phyloP scores from a whole-genome alignment of 345 rosid genomes.

The Gossypium rotundifolium region DNA sequence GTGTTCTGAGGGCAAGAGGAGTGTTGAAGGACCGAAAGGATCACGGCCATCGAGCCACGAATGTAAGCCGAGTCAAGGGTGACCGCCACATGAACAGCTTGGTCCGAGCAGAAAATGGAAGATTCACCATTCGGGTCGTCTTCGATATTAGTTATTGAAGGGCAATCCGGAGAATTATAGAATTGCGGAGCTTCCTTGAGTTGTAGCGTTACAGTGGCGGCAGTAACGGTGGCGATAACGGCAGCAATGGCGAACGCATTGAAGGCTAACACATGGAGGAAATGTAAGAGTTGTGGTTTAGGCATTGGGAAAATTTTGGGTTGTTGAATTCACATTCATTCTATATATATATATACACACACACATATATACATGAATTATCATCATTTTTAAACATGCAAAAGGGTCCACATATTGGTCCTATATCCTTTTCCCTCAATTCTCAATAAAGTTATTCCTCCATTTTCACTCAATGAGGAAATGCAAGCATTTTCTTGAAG shows the following conservation, averaged over 20 bases:
- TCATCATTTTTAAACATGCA: not conserved
- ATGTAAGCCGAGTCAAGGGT: constrained; percentile 78
- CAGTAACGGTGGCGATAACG: not conserved
- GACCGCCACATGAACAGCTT: constrained; percentile 87
- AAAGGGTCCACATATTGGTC: constrained; percentile 21
- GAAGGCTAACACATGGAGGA: constrained; percentile 8
- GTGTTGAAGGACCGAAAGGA: constrained; percentile 82
- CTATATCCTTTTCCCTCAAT: constrained; percentile 19
- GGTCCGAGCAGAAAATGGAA: constrained; percentile 50
- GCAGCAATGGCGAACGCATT: not conserved
- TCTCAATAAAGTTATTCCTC: not conserved
- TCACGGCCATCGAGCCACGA: constrained; percentile 93
- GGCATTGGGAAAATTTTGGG: constrained; percentile 7
- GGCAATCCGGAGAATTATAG: constrained; percentile 79
- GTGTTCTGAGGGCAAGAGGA: constrained; percentile 84
- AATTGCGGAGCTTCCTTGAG: constrained; percentile 94
- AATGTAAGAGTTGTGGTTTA: constrained; percentile 12
- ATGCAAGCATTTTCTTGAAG: constrained; percentile 3
- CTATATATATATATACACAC: not conserved
- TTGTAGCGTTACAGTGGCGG: constrained; percentile 28
- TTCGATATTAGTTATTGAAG: constrained; percentile 20
- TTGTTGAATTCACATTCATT: constrained; percentile 20
- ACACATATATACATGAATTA: not conserved
- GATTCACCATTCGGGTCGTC: constrained; percentile 18
- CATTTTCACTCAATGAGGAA: constrained; percentile 2